A percentile compares a stretch with the other conserved stretches of the same genome.
Conservation (phyloP, 2,329 filamentous ascomycete species). For the Stromatinia cepivora region DNA sequence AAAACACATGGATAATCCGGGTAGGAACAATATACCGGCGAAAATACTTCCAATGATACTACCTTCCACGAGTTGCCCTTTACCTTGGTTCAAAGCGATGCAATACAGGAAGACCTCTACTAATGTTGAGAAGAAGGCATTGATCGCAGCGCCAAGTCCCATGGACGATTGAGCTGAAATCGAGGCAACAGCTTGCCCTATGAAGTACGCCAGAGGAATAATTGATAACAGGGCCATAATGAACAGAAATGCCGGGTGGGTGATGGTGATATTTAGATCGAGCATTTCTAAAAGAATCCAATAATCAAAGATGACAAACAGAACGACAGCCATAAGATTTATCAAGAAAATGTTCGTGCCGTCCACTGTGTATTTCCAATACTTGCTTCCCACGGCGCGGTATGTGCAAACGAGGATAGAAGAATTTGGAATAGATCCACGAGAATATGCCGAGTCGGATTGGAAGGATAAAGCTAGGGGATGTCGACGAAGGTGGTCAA, state of each 20-base stretch:
- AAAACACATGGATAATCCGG: constrained; percentile 97
- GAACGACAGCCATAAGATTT: constrained; percentile 90
- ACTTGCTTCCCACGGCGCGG: constrained; percentile 87
- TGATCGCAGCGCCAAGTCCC: constrained; percentile 94
- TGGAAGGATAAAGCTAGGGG: constrained; percentile 92
- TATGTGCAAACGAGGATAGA: constrained; percentile 96
- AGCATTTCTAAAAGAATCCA: constrained; percentile 70
- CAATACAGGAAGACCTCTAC: constrained; percentile 99
- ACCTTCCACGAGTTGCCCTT: constrained; percentile 89
- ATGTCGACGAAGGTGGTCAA: constrained; percentile 89
- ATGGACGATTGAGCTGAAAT: constrained; percentile 99
- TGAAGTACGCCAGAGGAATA: constrained; percentile 96
- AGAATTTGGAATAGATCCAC: constrained; percentile 70
- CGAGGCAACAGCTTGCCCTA: constrained; percentile 95
- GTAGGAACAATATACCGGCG: constrained; percentile 90
- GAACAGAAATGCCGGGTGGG: constrained; percentile 84
- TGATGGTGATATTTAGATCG: constrained; percentile 68
- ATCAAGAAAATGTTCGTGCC: constrained; percentile 99
- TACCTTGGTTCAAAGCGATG: constrained; percentile 87
- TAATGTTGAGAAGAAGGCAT: constrained; percentile 96
- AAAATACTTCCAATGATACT: constrained; percentile 98
- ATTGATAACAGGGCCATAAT: constrained; percentile 82
- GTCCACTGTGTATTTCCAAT: constrained; percentile 99
- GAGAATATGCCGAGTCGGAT: constrained; percentile 74
- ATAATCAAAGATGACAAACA: constrained; percentile 94